Percentiles rank a stretch among this genome's conserved stretches.
These are phyloP conservation scores for Cryptococcus sp. DNA, from an alignment of 1,284 basidiomycete genomes.

Conservation along the genomic window DNA sequence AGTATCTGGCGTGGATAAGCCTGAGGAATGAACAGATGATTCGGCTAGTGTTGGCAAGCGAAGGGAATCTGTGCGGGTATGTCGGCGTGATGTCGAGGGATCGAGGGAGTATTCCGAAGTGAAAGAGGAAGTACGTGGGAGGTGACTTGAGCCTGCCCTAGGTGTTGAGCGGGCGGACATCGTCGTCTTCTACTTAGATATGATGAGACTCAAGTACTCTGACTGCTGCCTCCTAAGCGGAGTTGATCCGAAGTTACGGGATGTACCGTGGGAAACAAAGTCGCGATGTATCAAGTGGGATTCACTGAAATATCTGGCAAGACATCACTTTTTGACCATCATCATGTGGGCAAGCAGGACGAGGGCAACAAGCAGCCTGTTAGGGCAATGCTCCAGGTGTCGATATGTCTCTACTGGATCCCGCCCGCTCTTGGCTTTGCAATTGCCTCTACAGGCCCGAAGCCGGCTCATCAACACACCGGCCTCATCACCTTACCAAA, in stretches of 20 bases:
- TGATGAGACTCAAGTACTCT: background rate
- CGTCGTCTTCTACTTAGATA: too few relatives aligned
- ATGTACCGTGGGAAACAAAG: background rate
- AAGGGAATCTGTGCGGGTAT: background rate
- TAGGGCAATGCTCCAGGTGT: background rate
- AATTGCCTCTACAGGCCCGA: background rate
- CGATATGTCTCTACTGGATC: background rate
- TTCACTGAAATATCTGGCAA: too few relatives aligned
- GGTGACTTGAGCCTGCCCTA: constrained; percentile 3
- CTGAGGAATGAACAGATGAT: background rate
- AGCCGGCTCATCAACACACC: background rate
- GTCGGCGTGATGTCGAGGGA: constrained; percentile 3
- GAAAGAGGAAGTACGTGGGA: constrained; percentile 3
- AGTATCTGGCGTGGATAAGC: constrained; percentile 2
- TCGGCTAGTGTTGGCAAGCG: constrained; percentile 2
- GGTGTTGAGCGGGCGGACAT: constrained; percentile 16
- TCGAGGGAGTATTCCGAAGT: constrained; percentile 1
- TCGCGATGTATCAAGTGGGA: too few relatives aligned
- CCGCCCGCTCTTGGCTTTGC: background rate
- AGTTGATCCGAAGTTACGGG: background rate
- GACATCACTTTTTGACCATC: too few relatives aligned
- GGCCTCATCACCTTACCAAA: constrained; percentile 12
- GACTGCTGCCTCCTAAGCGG: background rate
- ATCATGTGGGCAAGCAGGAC: background rate
- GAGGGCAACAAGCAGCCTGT: background rate